A percentile compares a stretch with the other conserved stretches of the same genome.
Conservation (phyloP, 176 grass and related monocot species). For the Zoysia japonica region DNA sequence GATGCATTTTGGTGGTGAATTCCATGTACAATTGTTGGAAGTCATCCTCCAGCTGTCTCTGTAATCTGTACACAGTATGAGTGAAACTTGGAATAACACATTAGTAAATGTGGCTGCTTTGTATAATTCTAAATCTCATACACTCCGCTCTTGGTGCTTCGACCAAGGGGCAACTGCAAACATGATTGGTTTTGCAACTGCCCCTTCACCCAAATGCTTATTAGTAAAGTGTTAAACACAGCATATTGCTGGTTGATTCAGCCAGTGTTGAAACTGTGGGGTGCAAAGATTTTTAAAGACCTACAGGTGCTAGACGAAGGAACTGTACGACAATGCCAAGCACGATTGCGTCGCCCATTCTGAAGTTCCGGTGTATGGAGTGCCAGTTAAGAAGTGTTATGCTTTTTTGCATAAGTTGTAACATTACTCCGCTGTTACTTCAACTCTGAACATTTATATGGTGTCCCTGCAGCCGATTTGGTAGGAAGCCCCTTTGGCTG, state of each 20-base stretch:
- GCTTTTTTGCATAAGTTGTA: not conserved
- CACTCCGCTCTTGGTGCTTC: not conserved
- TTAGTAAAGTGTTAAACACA: not conserved
- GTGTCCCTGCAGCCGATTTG: not conserved
- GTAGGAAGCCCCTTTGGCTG: too few relatives aligned
- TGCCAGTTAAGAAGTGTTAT: too few relatives aligned
- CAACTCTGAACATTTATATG: not conserved
- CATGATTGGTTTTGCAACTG: too few relatives aligned
- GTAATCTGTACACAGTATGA: slow-evolving; percentile 14
- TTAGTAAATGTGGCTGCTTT: not conserved
- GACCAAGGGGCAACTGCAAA: not conserved
- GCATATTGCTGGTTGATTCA: not conserved
- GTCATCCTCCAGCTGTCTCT: slow-evolving; percentile 1
- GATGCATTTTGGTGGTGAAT: slow-evolving; percentile 17
- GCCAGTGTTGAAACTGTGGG: too few relatives aligned
- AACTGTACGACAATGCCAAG: too few relatives aligned
- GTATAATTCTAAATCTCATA: not conserved
- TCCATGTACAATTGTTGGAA: slow-evolving; percentile 35
- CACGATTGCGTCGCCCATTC: not conserved
- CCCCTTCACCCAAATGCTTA: too few relatives aligned
- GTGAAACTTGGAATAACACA: not conserved
- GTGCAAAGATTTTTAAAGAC: too few relatives aligned
- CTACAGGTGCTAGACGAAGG: too few relatives aligned
- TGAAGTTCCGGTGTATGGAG: too few relatives aligned
- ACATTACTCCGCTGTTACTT: not conserved